Evolutionary conservation across 768 basidiomycete genomes (phyloP).

Genomic region (Hygrocybe coccinea): DNA sequence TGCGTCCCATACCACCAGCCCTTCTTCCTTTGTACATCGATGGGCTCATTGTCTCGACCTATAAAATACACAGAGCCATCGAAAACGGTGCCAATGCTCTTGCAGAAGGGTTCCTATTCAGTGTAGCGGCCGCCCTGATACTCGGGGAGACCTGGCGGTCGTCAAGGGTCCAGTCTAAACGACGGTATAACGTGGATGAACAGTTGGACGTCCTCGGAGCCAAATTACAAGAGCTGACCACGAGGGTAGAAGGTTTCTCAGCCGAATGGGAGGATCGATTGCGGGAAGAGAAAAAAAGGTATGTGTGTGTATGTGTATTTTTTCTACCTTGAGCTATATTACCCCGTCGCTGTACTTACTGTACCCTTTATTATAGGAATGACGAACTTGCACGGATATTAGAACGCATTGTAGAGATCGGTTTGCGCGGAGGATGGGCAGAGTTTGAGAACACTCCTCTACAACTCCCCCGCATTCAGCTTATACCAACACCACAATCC

Average conservation of each 20-base stretch:
- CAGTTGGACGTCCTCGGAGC: slow-evolving; percentile 54
- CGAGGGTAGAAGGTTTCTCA: slow-evolving; percentile 38
- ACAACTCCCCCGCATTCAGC: slow-evolving; percentile 39
- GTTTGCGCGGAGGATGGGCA: slow-evolving; percentile 57
- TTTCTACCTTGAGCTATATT: neutral
- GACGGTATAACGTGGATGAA: slow-evolving; percentile 71
- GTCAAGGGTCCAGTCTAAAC: slow-evolving; percentile 61
- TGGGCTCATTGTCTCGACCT: neutral
- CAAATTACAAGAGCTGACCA: slow-evolving; percentile 43
- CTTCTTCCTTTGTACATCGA: no score
- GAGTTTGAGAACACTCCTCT: slow-evolving; percentile 61
- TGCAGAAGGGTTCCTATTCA: slow-evolving; percentile 81
- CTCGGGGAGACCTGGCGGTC: slow-evolving; percentile 73
- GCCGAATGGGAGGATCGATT: slow-evolving; percentile 41
- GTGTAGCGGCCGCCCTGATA: slow-evolving; percentile 69
- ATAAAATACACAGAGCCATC: slow-evolving; percentile 53
- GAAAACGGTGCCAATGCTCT: slow-evolving; percentile 82
- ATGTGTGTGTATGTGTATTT: slow-evolving; percentile 15
- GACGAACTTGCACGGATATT: slow-evolving; percentile 64
- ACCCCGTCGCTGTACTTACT: neutral
- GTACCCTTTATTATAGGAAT: slow-evolving; percentile 38
- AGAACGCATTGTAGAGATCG: slow-evolving; percentile 64
- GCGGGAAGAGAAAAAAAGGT: slow-evolving; percentile 45
- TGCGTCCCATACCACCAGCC: no score
- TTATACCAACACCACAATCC: slow-evolving; percentile 20